phyloP scores from a whole-genome alignment of 495 filamentous ascomycete species.

The Daldinia childiae region DNA sequence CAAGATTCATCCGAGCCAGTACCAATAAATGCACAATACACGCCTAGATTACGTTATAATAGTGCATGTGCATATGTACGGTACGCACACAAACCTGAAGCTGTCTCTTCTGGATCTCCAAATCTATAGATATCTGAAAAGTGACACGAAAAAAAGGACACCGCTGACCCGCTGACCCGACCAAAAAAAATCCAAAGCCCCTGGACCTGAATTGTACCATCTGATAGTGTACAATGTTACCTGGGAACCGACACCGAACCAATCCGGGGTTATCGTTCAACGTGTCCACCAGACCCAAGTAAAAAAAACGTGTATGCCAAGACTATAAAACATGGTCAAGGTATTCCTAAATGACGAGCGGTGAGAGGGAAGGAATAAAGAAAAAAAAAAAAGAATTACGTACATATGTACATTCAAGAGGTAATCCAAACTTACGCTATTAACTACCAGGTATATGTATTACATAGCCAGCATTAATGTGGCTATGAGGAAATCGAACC shows the following conservation, averaged over 20 bases:
- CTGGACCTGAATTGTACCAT: not conserved
- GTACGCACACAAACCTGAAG: constrained; percentile 25
- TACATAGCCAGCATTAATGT: not conserved
- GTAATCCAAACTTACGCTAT: not conserved
- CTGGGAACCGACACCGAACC: constrained; percentile 15
- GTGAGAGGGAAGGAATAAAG: constrained; percentile 2
- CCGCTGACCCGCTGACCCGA: constrained; percentile 29
- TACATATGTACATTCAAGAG: not conserved
- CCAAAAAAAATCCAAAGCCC: constrained; percentile 11
- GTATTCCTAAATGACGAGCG: not conserved
- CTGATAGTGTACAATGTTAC: constrained; percentile 13
- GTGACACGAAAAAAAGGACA: constrained; percentile 23
- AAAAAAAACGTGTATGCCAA: constrained; percentile 30
- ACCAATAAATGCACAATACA: constrained; percentile 16
- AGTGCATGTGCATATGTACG: constrained; percentile 40
- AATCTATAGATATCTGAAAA: constrained; percentile 38
- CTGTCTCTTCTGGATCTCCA: constrained; percentile 30
- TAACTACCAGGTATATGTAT: too few relatives aligned
- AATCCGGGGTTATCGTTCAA: constrained; percentile 21
- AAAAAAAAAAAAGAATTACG: not conserved
- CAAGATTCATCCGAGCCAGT: constrained; percentile 27
- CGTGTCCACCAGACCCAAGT: constrained; percentile 10
- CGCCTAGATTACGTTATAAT: constrained; percentile 31
- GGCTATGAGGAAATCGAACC: not conserved
- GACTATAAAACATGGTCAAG: constrained; percentile 16